phyloP scores from a whole-genome alignment of 345 rosid species.

The Boechera retrofracta region DNA sequence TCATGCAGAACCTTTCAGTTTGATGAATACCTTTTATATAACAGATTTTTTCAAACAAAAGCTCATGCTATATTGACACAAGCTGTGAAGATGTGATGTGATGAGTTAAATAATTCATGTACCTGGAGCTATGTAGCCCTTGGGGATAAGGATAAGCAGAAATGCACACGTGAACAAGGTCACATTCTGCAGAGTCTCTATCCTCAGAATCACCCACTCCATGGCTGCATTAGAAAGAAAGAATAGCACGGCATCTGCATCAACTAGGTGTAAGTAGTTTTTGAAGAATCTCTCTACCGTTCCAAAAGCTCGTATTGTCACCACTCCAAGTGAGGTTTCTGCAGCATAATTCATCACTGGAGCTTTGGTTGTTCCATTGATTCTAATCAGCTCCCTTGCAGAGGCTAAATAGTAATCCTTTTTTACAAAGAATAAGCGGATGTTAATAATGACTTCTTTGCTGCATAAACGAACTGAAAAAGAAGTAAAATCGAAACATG shows the following conservation, averaged over 20 bases:
- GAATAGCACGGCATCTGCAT: conserved; percentile 73
- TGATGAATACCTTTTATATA: not conserved
- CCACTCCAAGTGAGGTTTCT: conserved; percentile 84
- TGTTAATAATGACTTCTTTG: not conserved
- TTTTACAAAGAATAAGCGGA: conserved; percentile 19
- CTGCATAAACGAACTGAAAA: not conserved
- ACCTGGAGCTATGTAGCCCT: conserved; percentile 64
- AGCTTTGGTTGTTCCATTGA: conserved; percentile 92
- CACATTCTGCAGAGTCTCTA: conserved; percentile 71
- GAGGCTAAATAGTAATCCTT: conserved; percentile 79
- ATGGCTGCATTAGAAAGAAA: conserved; percentile 75
- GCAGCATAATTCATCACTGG: conserved; percentile 89
- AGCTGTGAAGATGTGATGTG: conserved; percentile 2
- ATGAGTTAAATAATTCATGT: conserved; percentile 18
- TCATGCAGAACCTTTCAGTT: conserved; percentile 9
- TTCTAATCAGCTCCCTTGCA: conserved; percentile 81
- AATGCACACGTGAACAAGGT: conserved; percentile 75
- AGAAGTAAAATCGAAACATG: conserved; percentile 20
- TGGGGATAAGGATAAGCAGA: conserved; percentile 74
- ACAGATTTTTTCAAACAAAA: not conserved
- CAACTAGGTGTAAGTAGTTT: conserved; percentile 66
- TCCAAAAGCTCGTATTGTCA: conserved; percentile 86
- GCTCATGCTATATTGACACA: not conserved
- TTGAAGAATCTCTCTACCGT: conserved; percentile 63
- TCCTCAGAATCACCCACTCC: conserved; percentile 83